Evolutionary conservation across 78 protist species (phyloP).

Genomic region (Bodo saltans): DNA sequence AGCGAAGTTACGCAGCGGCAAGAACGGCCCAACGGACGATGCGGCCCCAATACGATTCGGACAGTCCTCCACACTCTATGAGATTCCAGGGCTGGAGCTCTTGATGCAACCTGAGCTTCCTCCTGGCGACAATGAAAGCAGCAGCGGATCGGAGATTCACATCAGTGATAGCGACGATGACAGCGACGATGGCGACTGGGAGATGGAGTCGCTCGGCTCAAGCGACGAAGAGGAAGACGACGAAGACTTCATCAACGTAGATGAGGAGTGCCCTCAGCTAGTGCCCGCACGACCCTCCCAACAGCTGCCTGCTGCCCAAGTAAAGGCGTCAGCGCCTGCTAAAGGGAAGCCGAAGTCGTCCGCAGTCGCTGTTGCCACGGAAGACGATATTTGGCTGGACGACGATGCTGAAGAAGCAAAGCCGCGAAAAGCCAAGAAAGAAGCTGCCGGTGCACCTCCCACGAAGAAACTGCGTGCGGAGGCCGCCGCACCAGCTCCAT

Average conservation of each 20-base stretch:
- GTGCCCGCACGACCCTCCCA: no score
- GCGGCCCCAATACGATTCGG: slow-evolving; percentile 8
- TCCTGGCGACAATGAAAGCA: slow-evolving; percentile 23
- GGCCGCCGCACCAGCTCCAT: neutral
- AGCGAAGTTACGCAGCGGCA: slow-evolving; percentile 53
- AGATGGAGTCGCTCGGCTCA: neutral
- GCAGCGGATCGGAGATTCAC: slow-evolving; percentile 21
- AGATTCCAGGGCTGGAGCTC: slow-evolving; percentile 33
- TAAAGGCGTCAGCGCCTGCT: no score
- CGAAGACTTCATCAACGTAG: neutral
- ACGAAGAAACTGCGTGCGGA: neutral
- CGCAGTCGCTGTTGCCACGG: no score
- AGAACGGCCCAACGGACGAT: neutral
- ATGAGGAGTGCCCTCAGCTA: neutral
- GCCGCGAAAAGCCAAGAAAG: neutral
- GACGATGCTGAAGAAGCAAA: neutral
- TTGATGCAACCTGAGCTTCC: slow-evolving; percentile 22
- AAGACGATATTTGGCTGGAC: slow-evolving; percentile 15
- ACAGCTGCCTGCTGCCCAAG: no score
- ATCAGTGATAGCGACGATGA: no score
- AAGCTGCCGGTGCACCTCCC: neutral
- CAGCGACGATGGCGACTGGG: neutral
- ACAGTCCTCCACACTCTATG: neutral
- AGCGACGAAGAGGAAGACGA: neutral
- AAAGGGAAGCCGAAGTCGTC: no score